Percentiles rank a stretch among this genome's conserved stretches.
phyloP scores from a whole-genome alignment of 495 filamentous ascomycete genomes.

The Clohesyomyces aquaticus region DNA sequence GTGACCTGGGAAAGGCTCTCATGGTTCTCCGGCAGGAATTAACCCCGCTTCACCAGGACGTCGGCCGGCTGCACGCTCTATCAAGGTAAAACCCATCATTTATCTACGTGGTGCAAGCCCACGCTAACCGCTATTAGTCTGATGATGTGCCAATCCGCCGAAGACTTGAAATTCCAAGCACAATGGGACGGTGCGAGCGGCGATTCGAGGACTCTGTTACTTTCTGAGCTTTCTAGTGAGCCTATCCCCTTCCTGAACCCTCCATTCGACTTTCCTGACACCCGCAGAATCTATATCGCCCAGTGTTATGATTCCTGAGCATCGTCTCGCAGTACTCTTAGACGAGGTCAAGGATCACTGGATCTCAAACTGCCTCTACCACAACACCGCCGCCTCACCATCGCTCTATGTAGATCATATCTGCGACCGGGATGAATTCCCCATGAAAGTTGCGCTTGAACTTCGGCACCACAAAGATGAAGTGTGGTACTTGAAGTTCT shows the following conservation, averaged over 20 bases:
- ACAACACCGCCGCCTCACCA: constrained; percentile 76
- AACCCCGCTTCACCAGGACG: constrained; percentile 82
- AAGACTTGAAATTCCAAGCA: constrained; percentile 79
- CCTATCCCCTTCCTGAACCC: background rate
- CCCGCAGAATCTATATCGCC: constrained; percentile 82
- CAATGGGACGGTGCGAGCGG: constrained; percentile 86
- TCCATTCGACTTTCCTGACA: constrained; percentile 18
- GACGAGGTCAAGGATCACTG: constrained; percentile 80
- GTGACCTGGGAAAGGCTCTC: constrained; percentile 73
- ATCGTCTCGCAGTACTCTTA: constrained; percentile 84
- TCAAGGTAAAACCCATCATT: constrained; percentile 63
- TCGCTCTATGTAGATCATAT: constrained; percentile 88
- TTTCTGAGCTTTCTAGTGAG: constrained; percentile 84
- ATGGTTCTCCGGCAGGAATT: constrained; percentile 83
- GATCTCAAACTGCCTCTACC: constrained; percentile 82
- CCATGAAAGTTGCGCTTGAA: constrained; percentile 65
- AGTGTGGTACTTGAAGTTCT: constrained; percentile 89
- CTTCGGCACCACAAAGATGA: constrained; percentile 79
- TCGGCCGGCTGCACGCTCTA: constrained; percentile 73
- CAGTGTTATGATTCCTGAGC: constrained; percentile 96
- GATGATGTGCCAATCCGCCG: constrained; percentile 81
- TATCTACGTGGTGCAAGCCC: background rate
- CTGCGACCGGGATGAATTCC: constrained; percentile 81
- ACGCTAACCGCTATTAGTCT: constrained; percentile 57
- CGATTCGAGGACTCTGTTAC: constrained; percentile 71